Base-by-base conservation (phyloP, 805 yeast genomes). In the Metschnikowia cerradonensis region DNA sequence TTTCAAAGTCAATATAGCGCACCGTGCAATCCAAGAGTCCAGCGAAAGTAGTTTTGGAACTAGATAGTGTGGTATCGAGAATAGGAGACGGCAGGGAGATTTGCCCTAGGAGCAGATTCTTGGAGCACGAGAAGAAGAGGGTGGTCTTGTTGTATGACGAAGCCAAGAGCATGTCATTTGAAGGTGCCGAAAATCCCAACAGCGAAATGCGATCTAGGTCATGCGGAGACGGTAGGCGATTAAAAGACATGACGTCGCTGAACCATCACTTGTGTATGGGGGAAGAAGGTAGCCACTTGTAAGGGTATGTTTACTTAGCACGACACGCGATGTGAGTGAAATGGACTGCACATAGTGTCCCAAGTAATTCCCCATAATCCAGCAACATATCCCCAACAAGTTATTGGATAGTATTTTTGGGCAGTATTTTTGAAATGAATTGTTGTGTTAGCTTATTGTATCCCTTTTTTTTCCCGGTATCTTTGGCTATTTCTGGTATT, bases 1-100 rank as follows among this genome's bases (percentile, higher is more conserved):
- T 75, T 48, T 79, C 84, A 41, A 76, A 61, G 66, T 85, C 87
- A 3, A 80, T 62, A 43, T 70, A 72, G 19, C 75, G 63, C 1
- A 84, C 67, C n/a, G 73, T 65, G 2, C 90, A 88, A 53, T 81
- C 81, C 2, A 81, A 67, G 26, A 75, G 72, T 0, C 86, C 84
- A 2, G 73, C 71, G 51, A 68, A 78, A 1, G 79, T 73, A 6
- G 61, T 52, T 36, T 54, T 65, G 55, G 60, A 52, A 44, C 65
- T 39, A 47, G 60, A 60, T 51, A 57, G 53, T 3, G 71, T 66
- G 22, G 73, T 63, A 22, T 64, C 55, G n/a, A 71, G 59, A 11
- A 65, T 63, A 4, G 71, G 65, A 23, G 50, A 20, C 4, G 57
- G 52, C 35, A 55, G 30, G 20, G 17, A 5, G 36, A 54, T 42